Percentiles rank a stretch among this genome's conserved stretches.
phyloP scores from a whole-genome alignment of 2,329 filamentous ascomycete species.

The Hymenoscyphus scutula region DNA sequence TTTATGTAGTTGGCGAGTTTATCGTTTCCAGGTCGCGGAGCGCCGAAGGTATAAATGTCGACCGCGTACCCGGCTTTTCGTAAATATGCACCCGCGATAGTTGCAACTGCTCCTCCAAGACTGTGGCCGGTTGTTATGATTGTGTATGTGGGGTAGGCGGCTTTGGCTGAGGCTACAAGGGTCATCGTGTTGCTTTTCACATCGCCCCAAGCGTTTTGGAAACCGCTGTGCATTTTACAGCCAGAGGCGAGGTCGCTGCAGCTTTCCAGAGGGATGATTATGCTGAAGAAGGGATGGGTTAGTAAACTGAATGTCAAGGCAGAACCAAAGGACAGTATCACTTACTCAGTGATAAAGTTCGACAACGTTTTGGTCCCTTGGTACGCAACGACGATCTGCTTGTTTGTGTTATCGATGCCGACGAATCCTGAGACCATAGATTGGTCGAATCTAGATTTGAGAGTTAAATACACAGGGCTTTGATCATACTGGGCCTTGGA shows the following conservation, averaged over 20 bases:
- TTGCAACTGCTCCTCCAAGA: not conserved
- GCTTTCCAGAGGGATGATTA: conserved; percentile 13
- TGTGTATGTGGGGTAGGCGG: not conserved
- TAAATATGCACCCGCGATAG: not conserved
- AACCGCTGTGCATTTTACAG: conserved; percentile 52
- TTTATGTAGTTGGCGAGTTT: not conserved
- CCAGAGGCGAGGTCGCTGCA: conserved; percentile 28
- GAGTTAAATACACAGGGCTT: not conserved
- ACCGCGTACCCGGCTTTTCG: not conserved
- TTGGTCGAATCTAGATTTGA: conserved; percentile 37
- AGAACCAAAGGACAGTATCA: not conserved
- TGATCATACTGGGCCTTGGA: not conserved
- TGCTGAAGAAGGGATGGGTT: conserved; percentile 6
- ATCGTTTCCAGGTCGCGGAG: not conserved
- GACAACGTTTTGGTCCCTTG: conserved; percentile 47
- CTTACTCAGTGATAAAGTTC: conserved; percentile 24
- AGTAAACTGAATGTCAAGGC: not conserved
- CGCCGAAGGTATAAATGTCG: not conserved
- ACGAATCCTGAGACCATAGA: conserved; percentile 52
- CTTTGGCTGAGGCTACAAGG: not conserved
- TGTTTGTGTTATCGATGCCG: conserved; percentile 46
- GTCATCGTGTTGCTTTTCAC: conserved; percentile 36
- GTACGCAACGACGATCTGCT: conserved; percentile 58
- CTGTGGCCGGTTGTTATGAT: not conserved
- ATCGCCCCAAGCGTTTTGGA: conserved; percentile 57